A percentile compares a stretch with the other conserved stretches of the same genome.
These are phyloP conservation scores for Chloris gayana DNA, from an alignment of 176 grass and related monocot species.

Conservation along the genomic window DNA sequence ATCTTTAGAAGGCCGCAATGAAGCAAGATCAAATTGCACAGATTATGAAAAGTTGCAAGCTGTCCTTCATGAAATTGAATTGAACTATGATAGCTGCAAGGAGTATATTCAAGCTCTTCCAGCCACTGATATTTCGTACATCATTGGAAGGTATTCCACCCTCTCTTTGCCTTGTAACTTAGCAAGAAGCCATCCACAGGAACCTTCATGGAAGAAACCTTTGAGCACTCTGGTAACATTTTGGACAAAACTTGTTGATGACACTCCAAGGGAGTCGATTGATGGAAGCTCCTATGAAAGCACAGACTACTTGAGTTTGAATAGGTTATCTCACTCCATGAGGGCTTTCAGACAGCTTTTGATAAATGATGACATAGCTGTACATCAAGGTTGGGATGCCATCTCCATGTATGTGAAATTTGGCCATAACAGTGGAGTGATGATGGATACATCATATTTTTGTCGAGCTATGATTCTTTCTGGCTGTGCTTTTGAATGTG, in stretches of 20 bases:
- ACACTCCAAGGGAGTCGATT: conserved; percentile 48
- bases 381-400: conserved; percentile 79
- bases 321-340: conserved; percentile 63
- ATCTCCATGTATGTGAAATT: conserved; percentile 65
- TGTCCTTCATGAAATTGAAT: conserved; percentile 69
- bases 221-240: conserved; percentile 60
- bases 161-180: conserved; percentile 77
- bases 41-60: conserved; percentile 66
- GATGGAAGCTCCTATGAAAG: conserved; percentile 45
- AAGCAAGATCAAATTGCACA: conserved; percentile 71
- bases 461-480: conserved; percentile 86
- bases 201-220: conserved; percentile 74
- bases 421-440: conserved; percentile 54
- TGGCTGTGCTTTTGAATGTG: conserved; percentile 65
- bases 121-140: conserved; percentile 64
- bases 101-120: conserved; percentile 77
- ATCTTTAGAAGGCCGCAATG: conserved; percentile 86
- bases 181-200: conserved; percentile 55
- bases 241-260: conserved; percentile 80
- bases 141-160: conserved; percentile 68
- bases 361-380: conserved; percentile 65
- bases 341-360: conserved; percentile 64
- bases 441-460: conserved; percentile 58
- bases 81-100: conserved; percentile 81
- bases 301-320: conserved; percentile 35